Evolutionary conservation across 1,139 yeast genomes (phyloP), one percentile per base, ranked within the genome.

Genomic region (Debaryomycetaceae sp.): DNA sequence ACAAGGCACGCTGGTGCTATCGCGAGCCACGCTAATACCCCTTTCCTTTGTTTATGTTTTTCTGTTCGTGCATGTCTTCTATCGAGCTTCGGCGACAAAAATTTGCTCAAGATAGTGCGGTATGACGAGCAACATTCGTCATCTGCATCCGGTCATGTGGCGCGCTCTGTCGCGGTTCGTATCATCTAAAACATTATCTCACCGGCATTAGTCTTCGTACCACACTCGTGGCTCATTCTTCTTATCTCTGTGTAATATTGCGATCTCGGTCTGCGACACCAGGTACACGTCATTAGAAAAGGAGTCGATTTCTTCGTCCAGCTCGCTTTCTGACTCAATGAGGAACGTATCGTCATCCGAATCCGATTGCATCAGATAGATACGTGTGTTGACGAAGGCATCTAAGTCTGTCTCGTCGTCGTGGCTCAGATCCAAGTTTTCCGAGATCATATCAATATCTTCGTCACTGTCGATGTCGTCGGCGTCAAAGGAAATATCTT

Each of bases 281-380:
- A 9, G 13, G 13, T 15, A 10, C 16, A 20, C 29, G 10, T 19
- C 23, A 10, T 9, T 23, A 8, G 24, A 15, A 12, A 30, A 26
- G 5, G 23, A 6, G 9, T 30, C 33, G 8, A 25, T 9, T 3
- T 30, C 33, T 4, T 16, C 11, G 11, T 30, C 32, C 32, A 27
- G 32, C 25, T 41, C 50, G 10, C 32, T 36, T 8, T 41, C 49
- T 11, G 41, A 40, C 4, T 38, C 45, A 16, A 53, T 50, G 11
- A 52, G 26, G 35, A 44, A 54, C 9, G 61, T 53, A 32, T 49
- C 55, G 34, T 53, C 56, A 16, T 51, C 57, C 16, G 52, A 56
- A 18, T 53, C 57, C 5, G 46, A 41, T n/a, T 43, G 43, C 15
- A 31, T n/a, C 35, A 29, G 23, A 24, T 23, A 25, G 29, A 25